A percentile compares a stretch with the other conserved stretches of the same genome.
Evolutionary conservation across 306 rosid species (phyloP).

Genomic region (Abrus pulchellus): DNA sequence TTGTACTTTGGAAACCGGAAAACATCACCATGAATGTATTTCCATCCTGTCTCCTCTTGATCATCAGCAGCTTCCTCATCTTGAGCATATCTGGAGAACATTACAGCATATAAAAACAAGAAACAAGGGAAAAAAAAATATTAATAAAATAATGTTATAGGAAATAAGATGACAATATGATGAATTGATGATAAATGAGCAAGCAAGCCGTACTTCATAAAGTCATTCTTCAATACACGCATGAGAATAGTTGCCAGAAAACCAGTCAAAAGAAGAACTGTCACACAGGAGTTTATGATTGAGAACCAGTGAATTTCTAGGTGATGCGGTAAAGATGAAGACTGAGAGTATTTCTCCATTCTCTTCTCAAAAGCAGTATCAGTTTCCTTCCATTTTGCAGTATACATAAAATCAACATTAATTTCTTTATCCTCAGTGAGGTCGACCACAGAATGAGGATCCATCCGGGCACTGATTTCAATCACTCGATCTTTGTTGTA

Average conservation of each 20-base stretch:
- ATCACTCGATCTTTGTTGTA: constrained; percentile 90
- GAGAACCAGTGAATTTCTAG: constrained; percentile 99
- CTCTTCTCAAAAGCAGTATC: constrained; percentile 86
- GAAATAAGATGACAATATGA: constrained; percentile 20
- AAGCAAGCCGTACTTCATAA: constrained; percentile 81
- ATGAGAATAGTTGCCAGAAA: constrained; percentile 96
- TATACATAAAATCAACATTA: constrained; percentile 81
- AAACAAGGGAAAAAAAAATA: constrained; percentile 4
- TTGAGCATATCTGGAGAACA: constrained; percentile 81
- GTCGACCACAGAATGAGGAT: constrained; percentile 90
- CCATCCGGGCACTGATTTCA: constrained; percentile 85
- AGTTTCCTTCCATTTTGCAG: constrained; percentile 90
- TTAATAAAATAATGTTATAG: background rate
- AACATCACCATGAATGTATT: constrained; percentile 97
- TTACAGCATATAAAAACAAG: constrained; percentile 23
- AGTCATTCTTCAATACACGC: constrained; percentile 98
- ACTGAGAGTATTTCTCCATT: constrained; percentile 96
- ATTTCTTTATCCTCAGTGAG: constrained; percentile 89
- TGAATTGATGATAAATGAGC: constrained; percentile 10
- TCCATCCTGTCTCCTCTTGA: constrained; percentile 99
- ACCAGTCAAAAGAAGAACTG: constrained; percentile 98
- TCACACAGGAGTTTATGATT: constrained; percentile 93
- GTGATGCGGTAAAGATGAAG: constrained; percentile 96
- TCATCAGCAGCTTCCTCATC: constrained; percentile 99
- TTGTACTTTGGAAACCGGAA: constrained; percentile 89